These are phyloP conservation scores for Fragilariopsis cylindrus DNA, from an alignment of 108 stramenopile species.

Conservation along the genomic window DNA sequence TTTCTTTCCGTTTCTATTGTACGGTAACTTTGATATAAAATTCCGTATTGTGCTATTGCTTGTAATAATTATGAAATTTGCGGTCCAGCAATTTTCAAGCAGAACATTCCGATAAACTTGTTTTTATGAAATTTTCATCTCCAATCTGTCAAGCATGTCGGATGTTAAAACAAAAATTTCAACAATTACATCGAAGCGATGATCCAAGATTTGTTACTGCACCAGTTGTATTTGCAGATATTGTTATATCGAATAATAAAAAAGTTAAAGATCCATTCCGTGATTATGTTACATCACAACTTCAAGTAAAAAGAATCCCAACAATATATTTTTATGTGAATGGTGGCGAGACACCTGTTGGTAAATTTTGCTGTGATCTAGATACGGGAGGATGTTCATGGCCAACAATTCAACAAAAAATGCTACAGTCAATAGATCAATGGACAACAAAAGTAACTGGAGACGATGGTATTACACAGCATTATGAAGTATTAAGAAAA, in stretches of 20 bases:
- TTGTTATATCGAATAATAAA: conserved; percentile 22
- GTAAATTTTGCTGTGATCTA: conserved; percentile 5
- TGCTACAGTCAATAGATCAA: conserved; percentile 6
- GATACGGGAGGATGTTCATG: conserved; percentile 13
- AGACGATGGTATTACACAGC: not conserved
- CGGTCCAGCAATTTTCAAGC: conserved; percentile 10
- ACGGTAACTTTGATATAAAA: not conserved
- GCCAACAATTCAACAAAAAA: conserved; percentile 18
- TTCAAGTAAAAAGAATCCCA: conserved; percentile 2
- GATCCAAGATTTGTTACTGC: conserved; percentile 6
- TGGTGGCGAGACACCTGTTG: not conserved
- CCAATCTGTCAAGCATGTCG: conserved; percentile 17
- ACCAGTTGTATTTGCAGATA: conserved; percentile 21
- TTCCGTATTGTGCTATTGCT: too few species aligned
- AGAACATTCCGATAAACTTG: conserved; percentile 14
- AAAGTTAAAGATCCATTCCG: conserved; percentile 10
- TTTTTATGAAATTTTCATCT: conserved; percentile 17
- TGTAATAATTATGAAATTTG: too few species aligned
- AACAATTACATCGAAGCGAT: not conserved
- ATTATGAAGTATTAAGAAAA: not conserved
- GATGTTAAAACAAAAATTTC: conserved; percentile 21
- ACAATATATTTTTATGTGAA: conserved; percentile 10
- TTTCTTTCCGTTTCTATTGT: not conserved
- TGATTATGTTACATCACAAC: conserved; percentile 12
- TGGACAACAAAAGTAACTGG: not conserved